These are phyloP conservation scores for Capsicum baccatum DNA, from an alignment of 257 asterid species.

Conservation along the genomic window DNA sequence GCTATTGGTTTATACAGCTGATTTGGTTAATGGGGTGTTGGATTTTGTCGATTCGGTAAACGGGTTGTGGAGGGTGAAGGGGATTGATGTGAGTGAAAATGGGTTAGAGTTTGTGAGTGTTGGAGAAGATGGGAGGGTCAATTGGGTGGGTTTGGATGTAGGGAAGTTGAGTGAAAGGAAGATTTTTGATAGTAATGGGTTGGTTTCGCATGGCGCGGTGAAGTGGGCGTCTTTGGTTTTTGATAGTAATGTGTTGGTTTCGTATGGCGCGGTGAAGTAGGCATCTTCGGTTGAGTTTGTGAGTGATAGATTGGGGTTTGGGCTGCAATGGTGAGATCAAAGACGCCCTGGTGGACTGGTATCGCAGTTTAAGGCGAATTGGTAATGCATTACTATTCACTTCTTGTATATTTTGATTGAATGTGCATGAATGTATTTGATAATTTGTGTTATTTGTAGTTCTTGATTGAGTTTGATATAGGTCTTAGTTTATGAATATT, in stretches of 20 bases:
- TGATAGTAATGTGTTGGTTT: slow-evolving; percentile 72
- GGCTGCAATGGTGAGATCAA: slow-evolving; percentile 93
- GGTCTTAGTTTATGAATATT: background rate
- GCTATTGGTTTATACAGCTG: slow-evolving; percentile 48
- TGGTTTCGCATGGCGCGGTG: slow-evolving; percentile 70
- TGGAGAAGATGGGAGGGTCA: slow-evolving; percentile 84
- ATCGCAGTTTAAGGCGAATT: slow-evolving; percentile 66
- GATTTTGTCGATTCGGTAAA: slow-evolving; percentile 45
- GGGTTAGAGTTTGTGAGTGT: slow-evolving; percentile 76
- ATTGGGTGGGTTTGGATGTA: slow-evolving; percentile 47
- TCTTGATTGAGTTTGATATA: background rate
- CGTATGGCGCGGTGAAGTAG: slow-evolving; percentile 79
- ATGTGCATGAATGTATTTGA: background rate
- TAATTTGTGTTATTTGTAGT: background rate
- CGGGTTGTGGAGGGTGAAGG: slow-evolving; percentile 42
- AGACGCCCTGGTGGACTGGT: slow-evolving; percentile 75
- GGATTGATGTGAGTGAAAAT: slow-evolving; percentile 68
- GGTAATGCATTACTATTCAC: slow-evolving; percentile 49
- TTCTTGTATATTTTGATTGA: background rate
- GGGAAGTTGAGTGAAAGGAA: slow-evolving; percentile 49
- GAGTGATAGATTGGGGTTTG: slow-evolving; percentile 81
- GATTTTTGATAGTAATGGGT: slow-evolving; percentile 70
- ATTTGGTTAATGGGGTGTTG: slow-evolving; percentile 54
- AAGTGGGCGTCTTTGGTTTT: slow-evolving; percentile 74
- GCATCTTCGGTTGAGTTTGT: slow-evolving; percentile 83